phyloP scores from a whole-genome alignment of 2,329 filamentous ascomycete genomes.

The Sporothrix protearum region DNA sequence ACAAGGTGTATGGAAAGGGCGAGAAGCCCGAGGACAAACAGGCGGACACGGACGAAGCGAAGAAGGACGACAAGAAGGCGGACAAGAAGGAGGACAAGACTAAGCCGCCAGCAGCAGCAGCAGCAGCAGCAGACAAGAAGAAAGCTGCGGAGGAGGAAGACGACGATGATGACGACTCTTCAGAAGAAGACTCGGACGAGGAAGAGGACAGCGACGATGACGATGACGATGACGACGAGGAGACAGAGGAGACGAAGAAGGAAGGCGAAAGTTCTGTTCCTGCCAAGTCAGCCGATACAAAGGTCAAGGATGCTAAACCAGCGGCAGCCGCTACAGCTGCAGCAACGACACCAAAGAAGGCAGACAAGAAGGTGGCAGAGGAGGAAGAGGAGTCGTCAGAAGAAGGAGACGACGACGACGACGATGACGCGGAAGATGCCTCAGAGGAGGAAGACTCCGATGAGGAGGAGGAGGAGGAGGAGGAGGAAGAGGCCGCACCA shows the following conservation, averaged over 20 bases:
- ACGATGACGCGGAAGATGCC: background rate
- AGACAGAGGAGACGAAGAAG: background rate
- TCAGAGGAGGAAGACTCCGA: conserved; percentile 28
- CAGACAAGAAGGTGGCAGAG: background rate
- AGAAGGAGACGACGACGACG: conserved; percentile 4
- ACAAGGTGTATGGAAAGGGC: conserved; percentile 53
- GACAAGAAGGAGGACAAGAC: conserved; percentile 3
- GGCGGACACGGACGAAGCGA: background rate
- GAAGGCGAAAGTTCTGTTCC: background rate
- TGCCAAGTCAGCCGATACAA: background rate
- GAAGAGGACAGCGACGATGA: conserved; percentile 26
- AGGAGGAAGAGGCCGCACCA: conserved; percentile 17
- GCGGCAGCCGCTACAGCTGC: background rate
- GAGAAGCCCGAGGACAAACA: conserved; percentile 26
- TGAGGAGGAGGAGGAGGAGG: conserved; percentile 26
- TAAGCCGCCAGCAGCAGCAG: background rate
- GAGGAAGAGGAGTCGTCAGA: conserved; percentile 2
- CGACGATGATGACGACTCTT: conserved; percentile 23
- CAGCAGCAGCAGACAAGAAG: conserved; percentile 6
- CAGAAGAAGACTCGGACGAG: conserved; percentile 26
- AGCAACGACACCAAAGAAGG: background rate
- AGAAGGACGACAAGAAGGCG: conserved; percentile 15
- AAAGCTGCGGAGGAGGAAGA: conserved; percentile 19
- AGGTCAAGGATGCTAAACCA: background rate
- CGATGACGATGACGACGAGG: conserved; percentile 20